Base-by-base conservation (phyloP, 805 yeast genomes). In the Candida methanosorbosa region DNA sequence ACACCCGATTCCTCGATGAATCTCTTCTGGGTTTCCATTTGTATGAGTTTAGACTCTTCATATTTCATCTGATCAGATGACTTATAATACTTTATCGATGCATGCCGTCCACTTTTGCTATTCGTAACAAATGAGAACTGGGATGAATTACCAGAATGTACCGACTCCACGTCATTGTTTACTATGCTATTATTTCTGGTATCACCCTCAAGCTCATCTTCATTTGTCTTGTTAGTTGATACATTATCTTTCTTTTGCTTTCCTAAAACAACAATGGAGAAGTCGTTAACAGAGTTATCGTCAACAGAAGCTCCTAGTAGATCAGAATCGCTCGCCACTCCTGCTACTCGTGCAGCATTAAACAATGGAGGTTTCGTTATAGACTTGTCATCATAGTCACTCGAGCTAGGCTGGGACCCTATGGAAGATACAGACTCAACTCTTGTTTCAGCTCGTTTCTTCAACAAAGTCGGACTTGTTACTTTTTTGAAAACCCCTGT, bases 61-160 rank as follows among this genome's bases (percentile, higher is more conserved):
- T 40, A 38, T 23, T 44, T 46, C 15, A 56, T 24, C 34, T 59
- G 61, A 25, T 52, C 59, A 13, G 40, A 35, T 7, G 59, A 53
- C 34, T 61, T 61, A 34, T 61, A 61, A 40, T 59, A 61, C 28
- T 52, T 54, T 14, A 61, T 50, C 4, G 66, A 60, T 0, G 63
- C 48, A 31, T 58, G 59, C 20, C 67, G 39, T 13, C 63, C 62
- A 5, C 52, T 45, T 5, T 41, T 40, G 18, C 26, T 28, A 28
- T 48, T 50, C 2, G 49, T 51, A 33, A 53, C 57, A 27, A 61
- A 61, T 1, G 67, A 61, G 33, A 61, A 61, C 31, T 48, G 41
- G 1, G 60, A 52, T 1, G 61, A 54, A 7, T 42, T 36, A 17
- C 53, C 32, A 42, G 9, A 51, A 43, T 18, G 19, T 7, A 29